phyloP scores from a whole-genome alignment of 169 alveolate genomes.

The Cryptosporidium baileyi region DNA sequence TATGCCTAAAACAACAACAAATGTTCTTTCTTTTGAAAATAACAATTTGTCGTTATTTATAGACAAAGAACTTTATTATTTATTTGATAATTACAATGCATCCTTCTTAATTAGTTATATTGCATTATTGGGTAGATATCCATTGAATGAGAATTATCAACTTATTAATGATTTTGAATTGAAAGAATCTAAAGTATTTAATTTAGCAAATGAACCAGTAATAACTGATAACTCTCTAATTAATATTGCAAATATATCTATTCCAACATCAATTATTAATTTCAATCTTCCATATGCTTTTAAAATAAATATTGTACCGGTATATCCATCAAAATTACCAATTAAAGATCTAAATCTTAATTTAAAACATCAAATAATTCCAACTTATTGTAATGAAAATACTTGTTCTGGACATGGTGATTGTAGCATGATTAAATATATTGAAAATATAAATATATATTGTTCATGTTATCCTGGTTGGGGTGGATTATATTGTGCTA shows the following conservation, averaged over 20 bases:
- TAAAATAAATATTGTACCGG: slow-evolving; percentile 8
- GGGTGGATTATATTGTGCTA: slow-evolving; percentile 66
- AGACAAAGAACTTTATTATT: not conserved
- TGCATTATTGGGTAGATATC: slow-evolving; percentile 51
- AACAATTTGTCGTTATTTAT: not conserved
- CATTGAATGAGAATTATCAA: slow-evolving; percentile 2
- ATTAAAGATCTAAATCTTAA: slow-evolving; percentile 3
- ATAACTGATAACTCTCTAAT: not conserved
- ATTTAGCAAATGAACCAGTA: not conserved
- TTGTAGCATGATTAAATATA: slow-evolving; percentile 5
- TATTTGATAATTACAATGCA: not conserved
- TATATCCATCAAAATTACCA: not conserved
- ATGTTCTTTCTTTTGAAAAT: slow-evolving; percentile 14
- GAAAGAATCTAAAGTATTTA: slow-evolving; percentile 9
- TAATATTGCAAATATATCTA: not conserved
- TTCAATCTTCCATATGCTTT: slow-evolving; percentile 16
- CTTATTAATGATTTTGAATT: slow-evolving; percentile 18
- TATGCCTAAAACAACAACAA: slow-evolving; percentile 32
- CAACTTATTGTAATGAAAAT: not conserved
- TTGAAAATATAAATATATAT: slow-evolving; percentile 22
- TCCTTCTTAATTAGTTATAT: slow-evolving; percentile 9
- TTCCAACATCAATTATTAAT: not conserved
- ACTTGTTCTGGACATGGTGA: slow-evolving; percentile 68
- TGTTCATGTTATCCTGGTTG: slow-evolving; percentile 69
- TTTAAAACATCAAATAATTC: slow-evolving; percentile 12